Percentiles rank a stretch among this genome's conserved stretches.
These are phyloP conservation scores for Maudiozyma serrabonitensis DNA, from an alignment of 805 yeast species.

Conservation along the genomic window DNA sequence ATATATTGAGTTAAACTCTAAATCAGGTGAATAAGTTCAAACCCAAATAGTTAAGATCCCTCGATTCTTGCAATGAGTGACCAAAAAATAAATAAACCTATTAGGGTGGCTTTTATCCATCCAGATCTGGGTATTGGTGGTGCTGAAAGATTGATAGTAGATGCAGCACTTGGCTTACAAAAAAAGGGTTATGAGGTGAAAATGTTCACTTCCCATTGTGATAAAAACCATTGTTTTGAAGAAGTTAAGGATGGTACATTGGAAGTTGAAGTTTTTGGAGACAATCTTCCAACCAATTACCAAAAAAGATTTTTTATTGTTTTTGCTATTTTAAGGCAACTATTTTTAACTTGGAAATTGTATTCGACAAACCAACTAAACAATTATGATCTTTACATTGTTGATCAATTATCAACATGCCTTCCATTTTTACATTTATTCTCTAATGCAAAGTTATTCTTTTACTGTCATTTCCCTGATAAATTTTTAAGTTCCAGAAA, in stretches of 20 bases:
- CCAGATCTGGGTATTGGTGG: slow-evolving; percentile 98
- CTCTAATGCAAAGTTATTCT: slow-evolving; percentile 45
- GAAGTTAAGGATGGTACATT: slow-evolving; percentile 58
- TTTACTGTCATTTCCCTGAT: slow-evolving; percentile 97
- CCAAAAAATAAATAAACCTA: not conserved
- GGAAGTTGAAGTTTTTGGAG: slow-evolving; percentile 68
- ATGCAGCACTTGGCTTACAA: slow-evolving; percentile 84
- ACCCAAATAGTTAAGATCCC: not conserved
- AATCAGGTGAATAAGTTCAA: not conserved
- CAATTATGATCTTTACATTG: slow-evolving; percentile 60
- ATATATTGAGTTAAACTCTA: too few species aligned
- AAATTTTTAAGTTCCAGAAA: slow-evolving; percentile 58
- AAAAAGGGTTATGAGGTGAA: slow-evolving; percentile 51
- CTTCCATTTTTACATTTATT: slow-evolving; percentile 50
- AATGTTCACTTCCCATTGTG: slow-evolving; percentile 86
- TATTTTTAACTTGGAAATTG: slow-evolving; percentile 49
- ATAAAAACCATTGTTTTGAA: slow-evolving; percentile 78
- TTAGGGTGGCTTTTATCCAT: slow-evolving; percentile 73
- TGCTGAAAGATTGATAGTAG: slow-evolving; percentile 94
- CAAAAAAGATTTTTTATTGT: slow-evolving; percentile 63
- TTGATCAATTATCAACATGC: slow-evolving; percentile 83
- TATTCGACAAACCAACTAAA: slow-evolving; percentile 35
- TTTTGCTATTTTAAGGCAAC: slow-evolving; percentile 76
- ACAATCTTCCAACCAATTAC: slow-evolving; percentile 65
- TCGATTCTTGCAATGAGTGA: not conserved